phyloP scores from a whole-genome alignment of 2,329 filamentous ascomycete genomes.

The Mycosphaerella arachidis region DNA sequence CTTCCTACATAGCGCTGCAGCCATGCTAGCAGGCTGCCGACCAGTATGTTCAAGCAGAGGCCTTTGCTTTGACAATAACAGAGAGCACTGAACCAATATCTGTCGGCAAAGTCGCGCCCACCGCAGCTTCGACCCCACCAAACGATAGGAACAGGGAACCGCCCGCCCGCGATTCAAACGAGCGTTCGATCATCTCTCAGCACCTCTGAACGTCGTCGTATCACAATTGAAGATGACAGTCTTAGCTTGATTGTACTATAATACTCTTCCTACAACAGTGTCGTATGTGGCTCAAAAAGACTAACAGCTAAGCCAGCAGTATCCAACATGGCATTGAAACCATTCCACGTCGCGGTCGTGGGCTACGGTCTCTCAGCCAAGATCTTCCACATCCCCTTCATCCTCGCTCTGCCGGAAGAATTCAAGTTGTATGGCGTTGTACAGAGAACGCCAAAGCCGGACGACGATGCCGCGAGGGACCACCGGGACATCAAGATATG shows the following conservation, averaged over 20 bases:
- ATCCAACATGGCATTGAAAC: constrained; percentile 20
- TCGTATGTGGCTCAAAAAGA: neutral
- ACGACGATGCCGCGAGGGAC: constrained; percentile 64
- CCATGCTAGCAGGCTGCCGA: neutral
- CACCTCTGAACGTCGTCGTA: neutral
- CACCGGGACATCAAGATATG: constrained; percentile 63
- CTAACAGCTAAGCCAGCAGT: neutral
- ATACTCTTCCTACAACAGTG: neutral
- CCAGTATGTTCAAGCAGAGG: neutral
- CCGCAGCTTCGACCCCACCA: constrained; percentile 1
- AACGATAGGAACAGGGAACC: constrained; percentile 17
- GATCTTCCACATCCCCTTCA: constrained; percentile 78
- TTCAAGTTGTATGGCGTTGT: constrained; percentile 71
- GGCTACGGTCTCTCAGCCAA: constrained; percentile 66
- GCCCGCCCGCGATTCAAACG: constrained; percentile 10
- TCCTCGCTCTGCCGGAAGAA: constrained; percentile 55
- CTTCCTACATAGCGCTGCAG: neutral
- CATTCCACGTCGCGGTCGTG: constrained; percentile 55
- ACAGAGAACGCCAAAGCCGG: constrained; percentile 62
- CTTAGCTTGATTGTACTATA: neutral
- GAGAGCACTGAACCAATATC: neutral
- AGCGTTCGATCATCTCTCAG: neutral
- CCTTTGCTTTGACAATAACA: neutral
- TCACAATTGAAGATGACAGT: constrained; percentile 6
- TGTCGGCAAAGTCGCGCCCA: neutral